phyloP scores from a whole-genome alignment of 306 rosid genomes.

The Mimosa pudica region DNA sequence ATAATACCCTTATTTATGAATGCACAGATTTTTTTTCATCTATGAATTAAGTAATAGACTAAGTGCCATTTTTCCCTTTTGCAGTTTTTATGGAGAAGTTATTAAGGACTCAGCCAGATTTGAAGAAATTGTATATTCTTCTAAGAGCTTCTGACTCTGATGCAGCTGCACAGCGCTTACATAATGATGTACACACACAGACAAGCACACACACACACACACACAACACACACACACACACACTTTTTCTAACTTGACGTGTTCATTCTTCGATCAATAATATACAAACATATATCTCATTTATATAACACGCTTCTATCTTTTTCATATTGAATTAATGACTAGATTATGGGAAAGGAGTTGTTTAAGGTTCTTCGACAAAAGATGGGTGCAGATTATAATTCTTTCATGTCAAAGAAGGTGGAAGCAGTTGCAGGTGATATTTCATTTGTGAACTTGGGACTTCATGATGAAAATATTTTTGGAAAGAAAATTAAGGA shows the following conservation, averaged over 20 bases:
- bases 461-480: constrained; percentile 31
- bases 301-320: not conserved
- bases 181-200: not conserved
- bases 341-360: not conserved
- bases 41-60: too few species aligned
- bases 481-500: not conserved
- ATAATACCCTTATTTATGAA: too few species aligned
- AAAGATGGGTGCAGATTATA: not conserved
- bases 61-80: not conserved
- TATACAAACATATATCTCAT: not conserved
- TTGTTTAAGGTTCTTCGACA: not conserved
- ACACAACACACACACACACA: too few species aligned
- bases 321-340: not conserved
- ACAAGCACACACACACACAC: too few species aligned
- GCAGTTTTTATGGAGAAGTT: constrained; percentile 81
- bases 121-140: constrained; percentile 71
- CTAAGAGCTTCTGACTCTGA: constrained; percentile 51
- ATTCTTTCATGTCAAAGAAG: constrained; percentile 33
- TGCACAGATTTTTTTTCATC: too few species aligned
- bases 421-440: constrained; percentile 38
- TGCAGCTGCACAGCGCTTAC: not conserved
- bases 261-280: not conserved
- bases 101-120: constrained; percentile 55
- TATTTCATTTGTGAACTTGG: constrained; percentile 33
- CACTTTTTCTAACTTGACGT: not conserved